Evolutionary conservation across 2,329 filamentous ascomycete genomes (phyloP).

Genomic region (Ophiocordyceps polyrhachis-furcata): DNA sequence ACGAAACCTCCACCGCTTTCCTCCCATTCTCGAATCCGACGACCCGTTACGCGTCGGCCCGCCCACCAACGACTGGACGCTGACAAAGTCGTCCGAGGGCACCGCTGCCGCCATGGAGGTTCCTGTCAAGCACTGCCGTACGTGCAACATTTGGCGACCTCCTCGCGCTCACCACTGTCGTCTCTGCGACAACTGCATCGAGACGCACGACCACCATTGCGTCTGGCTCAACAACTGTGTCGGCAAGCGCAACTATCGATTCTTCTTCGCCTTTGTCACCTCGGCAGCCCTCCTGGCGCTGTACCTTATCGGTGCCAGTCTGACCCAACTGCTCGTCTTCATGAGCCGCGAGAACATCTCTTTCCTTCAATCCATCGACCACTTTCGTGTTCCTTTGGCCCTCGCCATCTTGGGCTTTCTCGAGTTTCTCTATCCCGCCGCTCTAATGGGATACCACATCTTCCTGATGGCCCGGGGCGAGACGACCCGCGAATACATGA

Average conservation of each 20-base stretch:
- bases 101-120: constrained; percentile 86
- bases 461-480: constrained; percentile 83
- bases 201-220: constrained; percentile 95
- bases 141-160: constrained; percentile 93
- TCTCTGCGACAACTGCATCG: constrained; percentile 90
- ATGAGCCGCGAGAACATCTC: constrained; percentile 40
- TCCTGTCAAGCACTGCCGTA: constrained; percentile 94
- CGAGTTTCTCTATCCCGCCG: constrained; percentile 60
- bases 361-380: constrained; percentile 48
- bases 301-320: constrained; percentile 56
- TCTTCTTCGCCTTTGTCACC: constrained; percentile 84
- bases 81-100: constrained; percentile 63
- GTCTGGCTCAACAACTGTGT: constrained; percentile 99
- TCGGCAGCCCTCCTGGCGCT: constrained; percentile 58
- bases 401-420: constrained; percentile 72
- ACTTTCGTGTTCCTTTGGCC: constrained; percentile 66
- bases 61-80: constrained; percentile 80
- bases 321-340: constrained; percentile 69
- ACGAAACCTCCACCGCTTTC: constrained; percentile 77
- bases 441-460: constrained; percentile 73
- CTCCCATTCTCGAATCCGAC: constrained; percentile 53
- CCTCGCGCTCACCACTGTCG: constrained; percentile 92
- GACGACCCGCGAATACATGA: constrained; percentile 90
- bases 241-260: constrained; percentile 90
- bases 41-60: constrained; percentile 70